Percentiles rank a stretch among this genome's conserved stretches.
Evolutionary conservation across 2,329 filamentous ascomycete species (phyloP).

Genomic region (Apiospora koreana): DNA sequence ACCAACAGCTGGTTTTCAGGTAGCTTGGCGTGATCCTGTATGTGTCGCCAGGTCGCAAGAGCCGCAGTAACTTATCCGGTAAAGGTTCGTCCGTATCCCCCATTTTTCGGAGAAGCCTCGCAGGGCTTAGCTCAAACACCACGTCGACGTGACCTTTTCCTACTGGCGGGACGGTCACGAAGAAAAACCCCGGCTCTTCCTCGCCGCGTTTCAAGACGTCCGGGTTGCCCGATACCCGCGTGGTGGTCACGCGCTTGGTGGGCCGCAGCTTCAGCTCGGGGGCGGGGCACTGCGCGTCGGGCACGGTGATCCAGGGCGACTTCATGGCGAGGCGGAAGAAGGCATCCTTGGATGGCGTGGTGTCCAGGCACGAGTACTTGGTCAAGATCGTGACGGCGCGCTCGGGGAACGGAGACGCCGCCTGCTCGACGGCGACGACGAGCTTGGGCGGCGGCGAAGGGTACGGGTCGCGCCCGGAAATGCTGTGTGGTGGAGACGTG

Average conservation of each 20-base stretch:
- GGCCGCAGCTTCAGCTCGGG: background rate
- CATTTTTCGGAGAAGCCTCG: background rate
- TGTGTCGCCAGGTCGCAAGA: slow-evolving; percentile 9
- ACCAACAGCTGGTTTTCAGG: background rate
- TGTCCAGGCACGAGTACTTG: slow-evolving; percentile 13
- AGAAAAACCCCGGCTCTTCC: background rate
- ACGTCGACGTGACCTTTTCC: slow-evolving; percentile 1
- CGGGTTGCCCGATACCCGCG: slow-evolving; percentile 1
- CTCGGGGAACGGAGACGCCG: slow-evolving; percentile 7
- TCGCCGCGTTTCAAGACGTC: slow-evolving; percentile 8
- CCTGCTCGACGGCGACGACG: background rate
- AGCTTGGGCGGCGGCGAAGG: background rate
- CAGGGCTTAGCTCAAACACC: background rate
- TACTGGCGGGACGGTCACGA: slow-evolving; percentile 6
- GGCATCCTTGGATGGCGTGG: background rate
- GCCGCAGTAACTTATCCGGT: background rate
- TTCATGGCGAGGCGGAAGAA: slow-evolving; percentile 6
- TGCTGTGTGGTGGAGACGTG: background rate
- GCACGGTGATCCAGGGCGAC: background rate
- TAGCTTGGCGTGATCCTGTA: background rate
- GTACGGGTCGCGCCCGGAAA: background rate
- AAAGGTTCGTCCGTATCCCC: background rate
- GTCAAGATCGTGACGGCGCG: slow-evolving; percentile 11
- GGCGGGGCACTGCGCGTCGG: background rate
- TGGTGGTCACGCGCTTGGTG: background rate